Evolutionary conservation across 1,139 yeast species (phyloP), one percentile per base, ranked within the genome.

Genomic region (Suhomyces panamericanus): DNA sequence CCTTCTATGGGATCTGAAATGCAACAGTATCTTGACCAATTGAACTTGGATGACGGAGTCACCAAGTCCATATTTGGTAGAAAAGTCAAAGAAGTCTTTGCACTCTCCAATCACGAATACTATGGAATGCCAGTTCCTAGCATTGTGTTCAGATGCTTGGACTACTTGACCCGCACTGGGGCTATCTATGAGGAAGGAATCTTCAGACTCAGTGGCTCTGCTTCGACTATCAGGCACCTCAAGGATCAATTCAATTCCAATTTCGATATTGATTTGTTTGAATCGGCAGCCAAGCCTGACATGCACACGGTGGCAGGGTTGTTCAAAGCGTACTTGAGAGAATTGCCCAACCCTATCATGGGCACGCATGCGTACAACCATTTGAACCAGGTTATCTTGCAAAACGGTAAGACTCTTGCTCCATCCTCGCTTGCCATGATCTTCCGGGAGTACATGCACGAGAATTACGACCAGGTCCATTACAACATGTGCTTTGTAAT

Each of bases 181-280:
- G 96, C 96, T 0, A 72, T 86, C 15, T 80, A 79, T 51, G 96
- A 89, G 62, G 96, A 91, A 60, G 99, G 99, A 3, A 80, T 93
- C 2, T 93, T 93, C 68, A 74, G 99, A 51, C 70, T 91, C 46
- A 88, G 95, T 63, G 99, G 99, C 2, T 87, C 96, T 29, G 87
- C 93, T 43, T 78, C 91, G 0, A 76, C 85, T 39, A 88, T 93
- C 22, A 78, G 87, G 47, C 78, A 75, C 33, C 73, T 93, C 38
- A 88, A 87, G 56, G 88, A 83, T 34, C 73, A 71, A 39, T 93
- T 90, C 63, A 83, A 82, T 57, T 62, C 57, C 22, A 73, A 78
- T 13, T 78, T 77, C 51, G 98, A 91, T 61, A 70, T 88, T 42
- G 90, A 90, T 58, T 69, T 93, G 46, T 66, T 75, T 31, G 65